A percentile compares a stretch with the other conserved stretches of the same genome.
These are phyloP conservation scores for Globisporangium acanthophoron DNA, from an alignment of 352 stramenopile species.

Conservation along the genomic window DNA sequence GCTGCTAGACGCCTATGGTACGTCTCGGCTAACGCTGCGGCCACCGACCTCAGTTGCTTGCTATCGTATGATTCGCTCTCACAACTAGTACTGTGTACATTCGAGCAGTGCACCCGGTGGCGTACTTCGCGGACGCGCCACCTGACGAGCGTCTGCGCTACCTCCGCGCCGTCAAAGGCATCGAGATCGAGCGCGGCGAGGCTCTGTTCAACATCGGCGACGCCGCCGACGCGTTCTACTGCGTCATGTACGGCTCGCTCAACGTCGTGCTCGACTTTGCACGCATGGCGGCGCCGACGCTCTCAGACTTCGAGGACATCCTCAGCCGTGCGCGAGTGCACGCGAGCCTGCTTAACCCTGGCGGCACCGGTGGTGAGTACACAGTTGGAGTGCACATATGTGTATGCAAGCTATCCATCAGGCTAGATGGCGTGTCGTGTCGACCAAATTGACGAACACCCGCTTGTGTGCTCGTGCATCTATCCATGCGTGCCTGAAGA, in stretches of 20 bases:
- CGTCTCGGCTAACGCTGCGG: background rate
- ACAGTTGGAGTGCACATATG: no score
- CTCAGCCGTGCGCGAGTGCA: slow-evolving; percentile 62
- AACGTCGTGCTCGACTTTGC: slow-evolving; percentile 73
- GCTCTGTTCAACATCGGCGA: slow-evolving; percentile 69
- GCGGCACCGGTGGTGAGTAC: slow-evolving; percentile 13
- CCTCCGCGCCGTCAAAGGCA: slow-evolving; percentile 54
- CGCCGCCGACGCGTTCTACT: slow-evolving; percentile 67
- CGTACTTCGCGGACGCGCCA: slow-evolving; percentile 60
- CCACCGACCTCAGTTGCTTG: background rate
- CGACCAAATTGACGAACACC: background rate
- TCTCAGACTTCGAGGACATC: slow-evolving; percentile 72
- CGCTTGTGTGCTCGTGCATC: background rate
- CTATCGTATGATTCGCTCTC: background rate
- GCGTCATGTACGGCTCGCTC: slow-evolving; percentile 67
- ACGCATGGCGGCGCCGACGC: slow-evolving; percentile 51
- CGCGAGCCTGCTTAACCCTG: slow-evolving; percentile 59
- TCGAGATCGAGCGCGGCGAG: slow-evolving; percentile 58
- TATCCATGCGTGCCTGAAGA: slow-evolving; percentile 8
- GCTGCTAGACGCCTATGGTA: slow-evolving; percentile 62
- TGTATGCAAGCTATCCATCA: no score
- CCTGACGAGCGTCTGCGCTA: slow-evolving; percentile 48
- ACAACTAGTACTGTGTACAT: background rate
- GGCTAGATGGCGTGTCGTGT: background rate
- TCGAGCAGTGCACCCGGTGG: slow-evolving; percentile 41